Conservation (phyloP, 495 filamentous ascomycete genomes). For the Rhypophila decipiens region DNA sequence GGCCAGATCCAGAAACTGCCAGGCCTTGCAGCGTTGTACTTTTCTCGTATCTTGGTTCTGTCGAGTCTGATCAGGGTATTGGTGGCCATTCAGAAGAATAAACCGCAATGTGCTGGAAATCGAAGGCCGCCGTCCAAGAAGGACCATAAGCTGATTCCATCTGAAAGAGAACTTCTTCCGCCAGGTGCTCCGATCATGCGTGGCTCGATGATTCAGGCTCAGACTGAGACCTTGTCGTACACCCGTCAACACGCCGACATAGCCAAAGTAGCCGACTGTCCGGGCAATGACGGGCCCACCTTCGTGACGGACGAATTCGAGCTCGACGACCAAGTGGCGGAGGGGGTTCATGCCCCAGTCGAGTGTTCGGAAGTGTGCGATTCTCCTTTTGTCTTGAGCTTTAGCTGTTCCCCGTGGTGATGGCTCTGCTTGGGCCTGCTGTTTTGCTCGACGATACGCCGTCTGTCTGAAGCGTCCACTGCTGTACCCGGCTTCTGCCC, state of each 20-base stretch:
- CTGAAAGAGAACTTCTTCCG: slow-evolving; percentile 9
- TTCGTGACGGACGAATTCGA: slow-evolving; percentile 46
- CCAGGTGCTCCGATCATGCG: slow-evolving; percentile 37
- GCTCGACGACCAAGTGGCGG: slow-evolving; percentile 48
- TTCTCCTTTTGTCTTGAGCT: no score
- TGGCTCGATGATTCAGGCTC: slow-evolving; percentile 59
- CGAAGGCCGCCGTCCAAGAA: slow-evolving; percentile 51
- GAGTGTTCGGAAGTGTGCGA: slow-evolving; percentile 61
- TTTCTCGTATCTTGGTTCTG: neutral
- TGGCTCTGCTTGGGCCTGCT: no score
- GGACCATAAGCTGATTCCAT: slow-evolving; percentile 46
- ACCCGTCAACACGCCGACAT: slow-evolving; percentile 57
- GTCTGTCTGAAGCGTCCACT: neutral
- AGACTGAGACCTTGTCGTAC: slow-evolving; percentile 50
- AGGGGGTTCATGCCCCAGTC: slow-evolving; percentile 63
- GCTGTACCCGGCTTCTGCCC: no score
- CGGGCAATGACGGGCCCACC: slow-evolving; percentile 44
- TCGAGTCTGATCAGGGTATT: neutral
- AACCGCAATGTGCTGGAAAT: slow-evolving; percentile 49
- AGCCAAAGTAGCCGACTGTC: slow-evolving; percentile 57
- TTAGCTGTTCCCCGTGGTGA: no score
- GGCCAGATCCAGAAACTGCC: neutral
- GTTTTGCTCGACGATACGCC: no score
- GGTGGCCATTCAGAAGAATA: slow-evolving; percentile 41
- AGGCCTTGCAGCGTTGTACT: neutral